Conservation (phyloP, 257 asterid species). For the Primulina huaijiensis region DNA sequence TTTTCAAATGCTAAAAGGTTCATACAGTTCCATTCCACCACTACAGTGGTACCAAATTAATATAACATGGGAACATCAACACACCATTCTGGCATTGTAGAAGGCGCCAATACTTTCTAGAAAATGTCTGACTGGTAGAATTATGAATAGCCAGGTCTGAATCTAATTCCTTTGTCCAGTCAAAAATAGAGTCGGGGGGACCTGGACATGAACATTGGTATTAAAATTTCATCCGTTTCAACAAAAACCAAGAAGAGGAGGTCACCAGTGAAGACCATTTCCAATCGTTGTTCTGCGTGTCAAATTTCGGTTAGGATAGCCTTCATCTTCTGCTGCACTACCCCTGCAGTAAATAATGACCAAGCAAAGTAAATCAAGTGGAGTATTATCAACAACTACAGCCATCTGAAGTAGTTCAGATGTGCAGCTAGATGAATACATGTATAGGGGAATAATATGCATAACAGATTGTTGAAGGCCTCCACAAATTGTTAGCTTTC, state of each 20-base stretch:
- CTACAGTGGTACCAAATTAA: constrained; percentile 11
- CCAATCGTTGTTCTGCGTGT: constrained; percentile 64
- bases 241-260: constrained; percentile 27
- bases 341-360: constrained; percentile 41
- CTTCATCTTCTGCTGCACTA: constrained; percentile 82
- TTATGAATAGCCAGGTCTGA: constrained; percentile 64
- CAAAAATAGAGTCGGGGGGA: constrained; percentile 71
- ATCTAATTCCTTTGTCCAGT: constrained; percentile 85
- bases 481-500: constrained; percentile 10
- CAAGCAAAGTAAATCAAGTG: constrained; percentile 22
- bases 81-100: constrained; percentile 90
- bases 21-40: constrained; percentile 1
- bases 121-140: constrained; percentile 61
- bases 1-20: constrained; percentile 14
- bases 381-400: constrained; percentile 16
- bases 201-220: constrained; percentile 43
- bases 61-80: constrained; percentile 22
- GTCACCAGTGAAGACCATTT: constrained; percentile 46
- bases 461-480: not conserved
- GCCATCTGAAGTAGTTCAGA: constrained; percentile 9
- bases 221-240: constrained; percentile 14
- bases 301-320: constrained; percentile 38
- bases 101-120: constrained; percentile 85
- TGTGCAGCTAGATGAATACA: constrained; percentile 4
- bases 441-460: not conserved